phyloP scores from a whole-genome alignment of 345 rosid genomes.

The Euphorbia tirucalli region DNA sequence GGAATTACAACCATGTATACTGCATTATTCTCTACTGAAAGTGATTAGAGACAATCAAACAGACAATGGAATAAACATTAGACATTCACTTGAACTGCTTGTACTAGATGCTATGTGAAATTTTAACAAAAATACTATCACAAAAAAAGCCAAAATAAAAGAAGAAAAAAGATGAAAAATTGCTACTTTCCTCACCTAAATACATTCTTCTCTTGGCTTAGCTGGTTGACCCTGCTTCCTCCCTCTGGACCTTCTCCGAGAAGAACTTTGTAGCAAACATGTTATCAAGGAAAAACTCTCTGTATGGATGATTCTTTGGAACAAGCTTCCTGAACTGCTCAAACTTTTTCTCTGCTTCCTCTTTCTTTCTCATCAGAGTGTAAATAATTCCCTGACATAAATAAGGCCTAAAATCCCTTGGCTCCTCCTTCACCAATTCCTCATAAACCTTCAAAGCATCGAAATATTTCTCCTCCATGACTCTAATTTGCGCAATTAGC shows the following conservation, averaged over 20 bases:
- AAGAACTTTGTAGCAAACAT: conserved; percentile 68
- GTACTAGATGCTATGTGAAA: not conserved
- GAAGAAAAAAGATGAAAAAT: not conserved
- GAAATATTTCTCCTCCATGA: conserved; percentile 56
- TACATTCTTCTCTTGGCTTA: conserved; percentile 5
- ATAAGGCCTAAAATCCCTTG: conserved; percentile 89
- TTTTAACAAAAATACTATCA: not conserved
- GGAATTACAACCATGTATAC: not conserved
- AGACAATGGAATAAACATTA: not conserved
- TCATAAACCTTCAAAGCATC: conserved; percentile 82
- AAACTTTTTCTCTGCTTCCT: conserved; percentile 82
- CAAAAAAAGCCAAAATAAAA: not conserved
- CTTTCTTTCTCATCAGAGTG: conserved; percentile 64
- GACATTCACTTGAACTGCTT: not conserved
- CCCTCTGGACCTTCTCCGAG: conserved; percentile 42
- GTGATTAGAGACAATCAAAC: not conserved
- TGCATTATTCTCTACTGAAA: not conserved
- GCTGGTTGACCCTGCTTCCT: conserved; percentile 7
- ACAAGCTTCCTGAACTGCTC: conserved; percentile 77
- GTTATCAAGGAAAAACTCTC: conserved; percentile 73
- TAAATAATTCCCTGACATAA: conserved; percentile 87
- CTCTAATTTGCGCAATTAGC: conserved; percentile 68
- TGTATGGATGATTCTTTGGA: conserved; percentile 79
- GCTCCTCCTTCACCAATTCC: conserved; percentile 81
- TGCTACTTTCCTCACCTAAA: not conserved